phyloP scores from a whole-genome alignment of 176 grass and related monocot species.

The Hsuehochloa calcarea region DNA sequence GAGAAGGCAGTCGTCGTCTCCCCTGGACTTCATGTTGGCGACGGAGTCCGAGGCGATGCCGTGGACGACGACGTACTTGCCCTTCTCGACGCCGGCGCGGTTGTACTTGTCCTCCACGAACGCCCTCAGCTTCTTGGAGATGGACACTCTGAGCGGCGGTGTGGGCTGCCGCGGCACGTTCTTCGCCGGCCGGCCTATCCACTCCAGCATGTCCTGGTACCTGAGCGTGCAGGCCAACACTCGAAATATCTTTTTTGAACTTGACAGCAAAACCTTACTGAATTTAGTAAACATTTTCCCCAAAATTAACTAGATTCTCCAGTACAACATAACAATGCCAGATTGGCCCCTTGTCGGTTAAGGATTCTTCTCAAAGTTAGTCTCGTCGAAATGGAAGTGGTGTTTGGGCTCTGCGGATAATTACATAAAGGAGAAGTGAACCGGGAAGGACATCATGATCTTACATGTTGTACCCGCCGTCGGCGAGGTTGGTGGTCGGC shows the following conservation, averaged over 20 bases:
- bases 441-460: background rate
- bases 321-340: too few relatives aligned
- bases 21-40: conserved; percentile 77
- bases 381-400: background rate
- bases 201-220: conserved; percentile 79
- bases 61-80: conserved; percentile 76
- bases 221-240: conserved; percentile 27
- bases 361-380: too few relatives aligned
- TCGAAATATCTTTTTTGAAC: background rate
- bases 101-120: conserved; percentile 69
- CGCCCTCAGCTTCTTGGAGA: conserved; percentile 82
- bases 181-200: conserved; percentile 67
- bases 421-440: background rate
- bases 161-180: conserved; percentile 54
- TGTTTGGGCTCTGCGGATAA: background rate
- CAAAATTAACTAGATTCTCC: too few relatives aligned
- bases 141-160: conserved; percentile 67
- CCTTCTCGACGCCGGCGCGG: conserved; percentile 62
- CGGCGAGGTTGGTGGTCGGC: conserved; percentile 54
- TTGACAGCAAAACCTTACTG: too few relatives aligned
- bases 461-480: conserved; percentile 83
- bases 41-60: conserved; percentile 83
- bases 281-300: too few relatives aligned
- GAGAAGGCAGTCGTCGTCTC: conserved; percentile 76
- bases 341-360: too few relatives aligned